Evolutionary conservation across 805 yeast species (phyloP).

Genomic region (Candida anglica): DNA sequence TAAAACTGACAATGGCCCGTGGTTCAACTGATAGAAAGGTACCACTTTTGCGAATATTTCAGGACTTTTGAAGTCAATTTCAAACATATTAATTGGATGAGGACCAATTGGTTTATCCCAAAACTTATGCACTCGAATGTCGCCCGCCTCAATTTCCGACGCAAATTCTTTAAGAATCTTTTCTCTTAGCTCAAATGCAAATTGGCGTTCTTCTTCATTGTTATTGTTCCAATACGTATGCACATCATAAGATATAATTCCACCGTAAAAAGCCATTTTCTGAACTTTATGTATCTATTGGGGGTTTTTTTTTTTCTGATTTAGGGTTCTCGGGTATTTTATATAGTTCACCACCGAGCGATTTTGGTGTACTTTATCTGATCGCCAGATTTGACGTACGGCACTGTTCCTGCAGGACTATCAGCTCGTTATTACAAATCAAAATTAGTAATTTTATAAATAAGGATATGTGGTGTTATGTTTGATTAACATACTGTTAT

Average conservation of each 20-base stretch:
- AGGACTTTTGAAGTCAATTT: slow-evolving; percentile 47
- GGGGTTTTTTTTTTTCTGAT: no score
- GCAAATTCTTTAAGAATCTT: slow-evolving; percentile 39
- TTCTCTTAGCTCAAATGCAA: slow-evolving; percentile 35
- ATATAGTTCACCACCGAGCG: no score
- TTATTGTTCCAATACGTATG: slow-evolving; percentile 49
- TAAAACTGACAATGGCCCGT: slow-evolving; percentile 48
- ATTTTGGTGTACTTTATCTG: no score
- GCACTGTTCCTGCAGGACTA: no score
- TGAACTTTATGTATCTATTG: no score
- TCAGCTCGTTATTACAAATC: no score
- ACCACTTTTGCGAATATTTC: slow-evolving; percentile 41
- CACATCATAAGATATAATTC: slow-evolving; percentile 44
- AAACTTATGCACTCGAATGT: slow-evolving; percentile 39
- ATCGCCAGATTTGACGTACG: no score
- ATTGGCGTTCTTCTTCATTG: slow-evolving; percentile 25
- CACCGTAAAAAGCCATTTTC: slow-evolving; percentile 15
- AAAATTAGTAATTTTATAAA: no score
- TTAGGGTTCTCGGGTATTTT: no score
- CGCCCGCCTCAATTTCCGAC: slow-evolving; percentile 36
- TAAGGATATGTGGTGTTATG: no score
- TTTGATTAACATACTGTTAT: no score
- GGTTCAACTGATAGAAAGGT: slow-evolving; percentile 51
- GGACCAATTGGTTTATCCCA: slow-evolving; percentile 54
- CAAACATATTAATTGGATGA: slow-evolving; percentile 58